Evolutionary conservation across 441 rosid genomes (phyloP).

Genomic region (Brassica balearica): DNA sequence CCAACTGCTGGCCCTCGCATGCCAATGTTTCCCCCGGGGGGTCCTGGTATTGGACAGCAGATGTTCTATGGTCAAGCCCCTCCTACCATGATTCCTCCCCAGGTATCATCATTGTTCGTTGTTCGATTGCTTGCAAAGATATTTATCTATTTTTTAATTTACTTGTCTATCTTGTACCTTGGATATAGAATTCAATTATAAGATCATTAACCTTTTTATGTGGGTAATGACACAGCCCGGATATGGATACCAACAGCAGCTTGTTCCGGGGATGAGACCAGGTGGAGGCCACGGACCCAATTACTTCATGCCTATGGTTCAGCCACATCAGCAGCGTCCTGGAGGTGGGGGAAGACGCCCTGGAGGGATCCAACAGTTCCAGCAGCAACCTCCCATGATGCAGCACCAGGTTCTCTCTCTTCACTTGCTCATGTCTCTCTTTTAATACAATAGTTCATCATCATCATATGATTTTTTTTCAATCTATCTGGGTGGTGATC

Average conservation of each 20-base stretch:
- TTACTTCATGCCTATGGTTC: conserved; percentile 75
- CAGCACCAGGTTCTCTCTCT: conserved; percentile 52
- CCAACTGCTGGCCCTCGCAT: conserved; percentile 73
- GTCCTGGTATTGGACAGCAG: conserved; percentile 79
- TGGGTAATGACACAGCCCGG: conserved; percentile 55
- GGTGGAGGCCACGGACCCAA: conserved; percentile 68
- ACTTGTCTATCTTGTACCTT: background rate
- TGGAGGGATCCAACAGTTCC: conserved; percentile 56
- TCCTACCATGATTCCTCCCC: conserved; percentile 77
- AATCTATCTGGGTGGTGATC: conserved; percentile 6
- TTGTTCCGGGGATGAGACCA: conserved; percentile 84
- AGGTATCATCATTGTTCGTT: conserved; percentile 47
- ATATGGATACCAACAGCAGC: conserved; percentile 82
- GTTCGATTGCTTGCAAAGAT: too few relatives aligned
- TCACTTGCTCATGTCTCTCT: too few relatives aligned
- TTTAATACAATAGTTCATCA: background rate
- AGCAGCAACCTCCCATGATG: conserved; percentile 60
- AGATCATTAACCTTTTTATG: background rate
- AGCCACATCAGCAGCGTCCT: conserved; percentile 71
- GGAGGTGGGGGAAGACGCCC: conserved; percentile 56
- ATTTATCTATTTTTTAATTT: too few relatives aligned
- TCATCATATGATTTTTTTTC: background rate
- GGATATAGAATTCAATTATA: background rate
- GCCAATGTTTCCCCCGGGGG: conserved; percentile 77
- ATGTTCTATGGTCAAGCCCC: conserved; percentile 84